A percentile compares a stretch with the other conserved stretches of the same genome.
Evolutionary conservation across 257 asterid species (phyloP).

Genomic region (Linaria vulgaris): DNA sequence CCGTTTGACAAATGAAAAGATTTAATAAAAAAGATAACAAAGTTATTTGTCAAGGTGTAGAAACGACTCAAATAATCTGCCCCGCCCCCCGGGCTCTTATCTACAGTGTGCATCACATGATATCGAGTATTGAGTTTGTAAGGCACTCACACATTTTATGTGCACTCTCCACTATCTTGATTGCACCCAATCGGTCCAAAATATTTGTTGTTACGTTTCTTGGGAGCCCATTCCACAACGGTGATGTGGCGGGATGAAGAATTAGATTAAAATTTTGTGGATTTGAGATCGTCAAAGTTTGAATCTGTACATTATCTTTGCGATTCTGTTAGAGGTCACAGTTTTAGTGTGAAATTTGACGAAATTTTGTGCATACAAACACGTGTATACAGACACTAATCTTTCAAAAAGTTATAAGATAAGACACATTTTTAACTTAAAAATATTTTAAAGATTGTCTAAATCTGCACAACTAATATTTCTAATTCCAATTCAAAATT

Average conservation of each 20-base stretch:
- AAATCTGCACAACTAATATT: too few relatives aligned
- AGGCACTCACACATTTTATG: conserved; percentile 36
- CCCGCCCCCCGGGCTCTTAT: conserved; percentile 40
- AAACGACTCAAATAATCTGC: conserved; percentile 24
- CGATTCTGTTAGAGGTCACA: not conserved
- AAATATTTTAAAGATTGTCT: too few relatives aligned
- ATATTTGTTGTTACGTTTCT: conserved; percentile 37
- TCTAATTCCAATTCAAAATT: too few relatives aligned
- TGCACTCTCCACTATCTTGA: conserved; percentile 34
- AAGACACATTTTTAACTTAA: too few relatives aligned
- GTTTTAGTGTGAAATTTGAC: not conserved
- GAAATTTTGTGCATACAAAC: not conserved
- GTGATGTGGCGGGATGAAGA: too few relatives aligned
- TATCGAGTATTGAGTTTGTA: conserved; percentile 20
- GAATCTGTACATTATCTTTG: not conserved
- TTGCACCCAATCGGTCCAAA: conserved; percentile 35
- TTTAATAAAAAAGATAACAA: too few relatives aligned
- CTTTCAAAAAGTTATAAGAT: too few relatives aligned
- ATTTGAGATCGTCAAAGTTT: not conserved
- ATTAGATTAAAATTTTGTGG: not conserved
- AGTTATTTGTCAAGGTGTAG: too few relatives aligned
- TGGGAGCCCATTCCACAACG: conserved; percentile 50
- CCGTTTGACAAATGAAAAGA: too few relatives aligned
- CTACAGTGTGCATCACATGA: conserved; percentile 42
- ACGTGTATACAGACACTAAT: too few relatives aligned